These are phyloP conservation scores for Panaeolus cyanescens DNA, from an alignment of 768 basidiomycete species.

Conservation along the genomic window DNA sequence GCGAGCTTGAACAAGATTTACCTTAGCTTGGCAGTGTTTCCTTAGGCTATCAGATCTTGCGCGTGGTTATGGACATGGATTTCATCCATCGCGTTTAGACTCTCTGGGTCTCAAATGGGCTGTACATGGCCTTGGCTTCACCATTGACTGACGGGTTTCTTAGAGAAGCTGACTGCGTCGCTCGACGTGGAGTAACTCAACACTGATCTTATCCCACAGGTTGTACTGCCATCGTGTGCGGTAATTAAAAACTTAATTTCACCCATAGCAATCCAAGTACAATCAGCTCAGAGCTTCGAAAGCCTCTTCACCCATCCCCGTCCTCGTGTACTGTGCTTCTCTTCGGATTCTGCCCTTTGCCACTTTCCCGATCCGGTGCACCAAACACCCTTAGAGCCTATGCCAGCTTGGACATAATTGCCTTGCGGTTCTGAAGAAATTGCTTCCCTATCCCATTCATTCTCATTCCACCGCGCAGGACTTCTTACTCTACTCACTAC, in stretches of 20 bases:
- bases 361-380: background rate
- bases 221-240: background rate
- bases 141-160: background rate
- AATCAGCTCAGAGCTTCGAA: background rate
- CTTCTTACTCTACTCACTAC: too few relatives aligned
- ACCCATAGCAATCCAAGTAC: background rate
- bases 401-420: background rate
- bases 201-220: background rate
- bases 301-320: background rate
- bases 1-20: too few relatives aligned
- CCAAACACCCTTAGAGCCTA: background rate
- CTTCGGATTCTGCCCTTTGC: background rate
- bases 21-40: too few relatives aligned
- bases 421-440: background rate
- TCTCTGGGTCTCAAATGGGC: background rate
- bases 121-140: background rate
- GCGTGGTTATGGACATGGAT: too few relatives aligned
- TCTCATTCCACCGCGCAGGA: background rate
- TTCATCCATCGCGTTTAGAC: background rate
- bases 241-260: background rate
- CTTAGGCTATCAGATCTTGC: too few relatives aligned
- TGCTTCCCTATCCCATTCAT: background rate
- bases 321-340: background rate
- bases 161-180: background rate
- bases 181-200: background rate